A percentile compares a stretch with the other conserved stretches of the same genome.
phyloP scores from a whole-genome alignment of 2,329 filamentous ascomycete species.

The Herpotrichia juniperi region DNA sequence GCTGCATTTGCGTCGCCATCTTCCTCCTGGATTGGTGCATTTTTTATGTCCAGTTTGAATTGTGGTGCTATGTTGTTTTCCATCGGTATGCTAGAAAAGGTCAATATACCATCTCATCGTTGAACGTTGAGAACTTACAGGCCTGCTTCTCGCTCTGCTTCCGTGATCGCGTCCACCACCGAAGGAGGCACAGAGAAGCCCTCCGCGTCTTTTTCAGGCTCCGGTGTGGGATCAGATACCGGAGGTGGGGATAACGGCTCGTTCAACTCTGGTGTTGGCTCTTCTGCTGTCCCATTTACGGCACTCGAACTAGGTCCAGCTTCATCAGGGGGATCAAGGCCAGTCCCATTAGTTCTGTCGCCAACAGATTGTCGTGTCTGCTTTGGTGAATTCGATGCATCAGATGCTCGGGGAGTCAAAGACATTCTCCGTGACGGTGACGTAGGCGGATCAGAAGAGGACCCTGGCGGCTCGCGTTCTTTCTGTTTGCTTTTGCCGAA shows the following conservation, averaged over 20 bases:
- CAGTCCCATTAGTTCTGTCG: constrained; percentile 40
- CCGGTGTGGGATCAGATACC: constrained; percentile 27
- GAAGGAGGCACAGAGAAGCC: constrained; percentile 76
- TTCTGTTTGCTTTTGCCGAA: constrained; percentile 71
- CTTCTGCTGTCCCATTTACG: constrained; percentile 39
- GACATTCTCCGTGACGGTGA: constrained; percentile 41
- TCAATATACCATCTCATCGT: background rate
- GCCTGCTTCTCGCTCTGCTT: constrained; percentile 70
- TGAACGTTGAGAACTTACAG: constrained; percentile 27
- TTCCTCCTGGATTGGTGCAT: constrained; percentile 79
- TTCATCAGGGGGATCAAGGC: constrained; percentile 26
- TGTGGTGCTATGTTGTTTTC: constrained; percentile 49
- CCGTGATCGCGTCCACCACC: constrained; percentile 66
- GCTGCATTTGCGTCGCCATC: constrained; percentile 75
- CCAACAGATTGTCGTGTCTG: constrained; percentile 30
- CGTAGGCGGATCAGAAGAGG: constrained; percentile 36
- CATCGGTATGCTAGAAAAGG: constrained; percentile 9
- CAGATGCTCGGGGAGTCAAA: constrained; percentile 33
- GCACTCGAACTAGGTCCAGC: constrained; percentile 21
- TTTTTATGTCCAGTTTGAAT: constrained; percentile 81
- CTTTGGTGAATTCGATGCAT: constrained; percentile 41
- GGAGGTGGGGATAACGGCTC: constrained; percentile 42
- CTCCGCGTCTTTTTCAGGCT: constrained; percentile 69
- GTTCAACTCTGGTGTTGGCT: constrained; percentile 43
- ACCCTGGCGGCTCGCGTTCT: constrained; percentile 58